Evolutionary conservation across 345 rosid species (phyloP).

Genomic region (Kernera saxatilis): DNA sequence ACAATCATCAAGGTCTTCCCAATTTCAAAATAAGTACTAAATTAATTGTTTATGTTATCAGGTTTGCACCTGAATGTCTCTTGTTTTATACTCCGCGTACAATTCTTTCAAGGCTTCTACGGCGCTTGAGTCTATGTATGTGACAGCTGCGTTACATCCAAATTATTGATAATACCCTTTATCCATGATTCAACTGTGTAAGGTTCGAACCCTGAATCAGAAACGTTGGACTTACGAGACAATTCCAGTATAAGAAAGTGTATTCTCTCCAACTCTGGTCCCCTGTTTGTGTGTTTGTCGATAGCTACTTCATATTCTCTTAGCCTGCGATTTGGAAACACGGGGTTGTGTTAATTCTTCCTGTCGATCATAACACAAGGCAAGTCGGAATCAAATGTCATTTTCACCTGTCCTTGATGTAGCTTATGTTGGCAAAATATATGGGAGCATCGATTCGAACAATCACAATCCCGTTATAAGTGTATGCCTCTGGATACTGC

Average conservation of each 20-base stretch:
- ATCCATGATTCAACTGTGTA: neutral
- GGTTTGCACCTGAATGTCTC: conserved; percentile 64
- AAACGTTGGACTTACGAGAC: conserved; percentile 66
- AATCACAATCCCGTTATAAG: conserved; percentile 84
- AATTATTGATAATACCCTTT: neutral
- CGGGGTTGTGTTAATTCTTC: neutral
- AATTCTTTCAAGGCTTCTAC: conserved; percentile 87
- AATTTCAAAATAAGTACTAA: neutral
- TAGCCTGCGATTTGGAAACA: conserved; percentile 42
- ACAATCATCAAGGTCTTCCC: neutral
- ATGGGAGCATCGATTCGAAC: conserved; percentile 96
- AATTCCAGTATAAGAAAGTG: conserved; percentile 80
- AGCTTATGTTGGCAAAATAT: conserved; percentile 92
- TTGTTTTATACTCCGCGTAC: conserved; percentile 74
- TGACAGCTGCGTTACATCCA: conserved; percentile 52
- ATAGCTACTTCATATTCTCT: conserved; percentile 75
- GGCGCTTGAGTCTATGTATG: conserved; percentile 85
- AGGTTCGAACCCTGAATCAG: neutral
- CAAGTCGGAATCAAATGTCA: neutral
- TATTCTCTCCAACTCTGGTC: conserved; percentile 72
- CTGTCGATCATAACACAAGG: neutral
- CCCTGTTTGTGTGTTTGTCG: conserved; percentile 60
- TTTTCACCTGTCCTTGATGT: conserved; percentile 77
- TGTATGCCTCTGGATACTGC: conserved; percentile 95
- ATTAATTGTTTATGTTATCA: neutral